These are phyloP conservation scores for Suillus americanus DNA, from an alignment of 768 basidiomycete genomes.

Conservation along the genomic window DNA sequence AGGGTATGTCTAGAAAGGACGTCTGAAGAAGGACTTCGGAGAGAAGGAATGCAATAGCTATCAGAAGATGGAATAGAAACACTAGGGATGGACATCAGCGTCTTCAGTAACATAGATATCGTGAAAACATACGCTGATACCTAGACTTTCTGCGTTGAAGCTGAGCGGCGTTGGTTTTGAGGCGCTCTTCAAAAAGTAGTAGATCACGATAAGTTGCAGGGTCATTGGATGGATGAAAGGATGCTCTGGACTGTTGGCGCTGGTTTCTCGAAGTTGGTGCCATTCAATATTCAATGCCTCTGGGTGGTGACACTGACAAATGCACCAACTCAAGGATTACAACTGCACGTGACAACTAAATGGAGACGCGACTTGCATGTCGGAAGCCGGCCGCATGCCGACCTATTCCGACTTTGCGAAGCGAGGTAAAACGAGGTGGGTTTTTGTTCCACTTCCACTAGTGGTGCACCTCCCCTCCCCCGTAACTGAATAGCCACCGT, in stretches of 20 bases:
- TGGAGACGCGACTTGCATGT: background rate
- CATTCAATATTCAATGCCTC: conserved; percentile 17
- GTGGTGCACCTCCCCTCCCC: background rate
- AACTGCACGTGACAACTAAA: conserved; percentile 2
- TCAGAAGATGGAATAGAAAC: conserved; percentile 68
- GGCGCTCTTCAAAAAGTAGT: conserved; percentile 91
- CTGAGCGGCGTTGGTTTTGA: conserved; percentile 88
- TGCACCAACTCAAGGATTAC: background rate
- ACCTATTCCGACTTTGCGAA: background rate
- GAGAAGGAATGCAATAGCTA: conserved; percentile 68
- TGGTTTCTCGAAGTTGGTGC: conserved; percentile 24
- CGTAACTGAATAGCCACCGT: background rate
- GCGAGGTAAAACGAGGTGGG: background rate
- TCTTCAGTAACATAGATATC: conserved; percentile 19
- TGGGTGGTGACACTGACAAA: no score
- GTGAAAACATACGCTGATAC: conserved; percentile 66
- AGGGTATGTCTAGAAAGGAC: conserved; percentile 65
- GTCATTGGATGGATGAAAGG: conserved; percentile 69
- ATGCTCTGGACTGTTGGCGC: conserved; percentile 28
- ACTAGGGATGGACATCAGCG: conserved; percentile 44
- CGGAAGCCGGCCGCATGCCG: background rate
- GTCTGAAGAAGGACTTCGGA: conserved; percentile 73
- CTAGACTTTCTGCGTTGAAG: conserved; percentile 77
- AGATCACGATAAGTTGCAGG: conserved; percentile 83
- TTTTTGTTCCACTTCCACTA: background rate